A percentile compares a stretch with the other conserved stretches of the same genome.
Evolutionary conservation across 1,284 basidiomycete species (phyloP).

Genomic region (Neolentinus lepideus): DNA sequence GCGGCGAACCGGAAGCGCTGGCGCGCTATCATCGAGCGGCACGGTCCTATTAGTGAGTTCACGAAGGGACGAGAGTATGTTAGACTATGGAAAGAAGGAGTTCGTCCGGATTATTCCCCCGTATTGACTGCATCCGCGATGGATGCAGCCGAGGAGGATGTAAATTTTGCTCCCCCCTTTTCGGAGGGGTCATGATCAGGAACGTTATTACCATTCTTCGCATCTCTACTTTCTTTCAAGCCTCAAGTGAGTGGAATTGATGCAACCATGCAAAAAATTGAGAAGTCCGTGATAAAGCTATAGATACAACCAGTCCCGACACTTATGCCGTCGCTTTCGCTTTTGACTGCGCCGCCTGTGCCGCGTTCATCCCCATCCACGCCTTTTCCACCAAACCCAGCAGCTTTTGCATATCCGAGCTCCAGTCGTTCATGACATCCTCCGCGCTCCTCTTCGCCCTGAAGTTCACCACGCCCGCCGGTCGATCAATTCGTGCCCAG

Average conservation of each 20-base stretch:
- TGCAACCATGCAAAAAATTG: neutral
- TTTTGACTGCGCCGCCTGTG: conserved; percentile 71
- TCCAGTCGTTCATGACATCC: conserved; percentile 96
- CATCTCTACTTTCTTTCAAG: neutral
- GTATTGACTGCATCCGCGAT: conserved; percentile 28
- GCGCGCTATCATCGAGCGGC: conserved; percentile 56
- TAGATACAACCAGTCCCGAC: neutral
- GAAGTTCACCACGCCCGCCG: conserved; percentile 86
- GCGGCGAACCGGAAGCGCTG: conserved; percentile 66
- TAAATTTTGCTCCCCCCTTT: neutral
- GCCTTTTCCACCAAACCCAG: conserved; percentile 77
- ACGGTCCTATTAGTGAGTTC: conserved; percentile 42
- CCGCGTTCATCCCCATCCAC: conserved; percentile 87
- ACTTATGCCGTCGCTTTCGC: conserved; percentile 34
- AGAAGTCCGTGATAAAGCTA: neutral
- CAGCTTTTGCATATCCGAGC: conserved; percentile 89
- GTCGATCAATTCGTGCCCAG: conserved; percentile 93
- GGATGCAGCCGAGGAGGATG: conserved; percentile 10
- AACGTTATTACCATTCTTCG: too few relatives aligned
- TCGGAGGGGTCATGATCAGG: too few relatives aligned
- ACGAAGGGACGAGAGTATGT: conserved; percentile 64
- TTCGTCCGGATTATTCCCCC: conserved; percentile 57
- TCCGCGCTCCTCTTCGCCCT: conserved; percentile 71
- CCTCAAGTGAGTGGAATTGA: neutral
- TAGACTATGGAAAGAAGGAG: conserved; percentile 61